These are phyloP conservation scores for Xylariales sp. DNA, from an alignment of 2,329 filamentous ascomycete species.

Conservation along the genomic window DNA sequence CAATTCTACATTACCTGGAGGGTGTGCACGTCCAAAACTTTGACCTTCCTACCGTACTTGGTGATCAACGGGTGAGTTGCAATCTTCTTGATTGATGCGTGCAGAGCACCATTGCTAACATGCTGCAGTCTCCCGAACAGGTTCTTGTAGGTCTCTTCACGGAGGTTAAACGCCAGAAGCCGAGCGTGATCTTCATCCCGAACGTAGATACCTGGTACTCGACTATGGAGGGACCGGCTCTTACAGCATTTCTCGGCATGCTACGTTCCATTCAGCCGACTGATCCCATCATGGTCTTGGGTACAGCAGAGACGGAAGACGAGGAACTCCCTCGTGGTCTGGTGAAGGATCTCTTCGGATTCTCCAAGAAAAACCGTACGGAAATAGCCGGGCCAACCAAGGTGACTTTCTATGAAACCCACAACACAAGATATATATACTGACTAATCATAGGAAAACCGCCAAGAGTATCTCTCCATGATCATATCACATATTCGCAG, in stretches of 20 bases:
- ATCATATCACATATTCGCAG: slow-evolving; percentile 74
- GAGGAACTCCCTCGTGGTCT: slow-evolving; percentile 59
- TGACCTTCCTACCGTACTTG: slow-evolving; percentile 80
- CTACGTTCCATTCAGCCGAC: slow-evolving; percentile 80
- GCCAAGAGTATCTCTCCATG: slow-evolving; percentile 74
- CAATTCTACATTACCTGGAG: slow-evolving; percentile 85
- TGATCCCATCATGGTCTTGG: slow-evolving; percentile 82
- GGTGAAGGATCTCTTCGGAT: slow-evolving; percentile 77
- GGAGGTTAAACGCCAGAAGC: slow-evolving; percentile 90
- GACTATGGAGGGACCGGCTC: slow-evolving; percentile 55
- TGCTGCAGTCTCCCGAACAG: slow-evolving; percentile 65
- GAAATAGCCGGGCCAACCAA: slow-evolving; percentile 62
- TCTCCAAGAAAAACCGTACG: slow-evolving; percentile 73
- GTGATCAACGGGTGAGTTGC: slow-evolving; percentile 67
- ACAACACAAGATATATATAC: slow-evolving; percentile 2
- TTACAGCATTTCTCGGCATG: slow-evolving; percentile 79
- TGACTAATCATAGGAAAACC: slow-evolving; percentile 44
- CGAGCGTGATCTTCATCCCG: slow-evolving; percentile 91
- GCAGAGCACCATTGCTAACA: slow-evolving; percentile 20
- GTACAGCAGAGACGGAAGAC: slow-evolving; percentile 70
- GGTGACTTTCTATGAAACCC: slow-evolving; percentile 35
- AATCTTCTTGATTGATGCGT: background rate
- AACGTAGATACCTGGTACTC: slow-evolving; percentile 84
- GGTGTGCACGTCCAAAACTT: slow-evolving; percentile 93
- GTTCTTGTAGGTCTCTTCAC: slow-evolving; percentile 87